Evolutionary conservation across 2,329 filamentous ascomycete species (phyloP), one percentile per base, ranked within the genome.

Genomic region (Hypomyces perniciosus): DNA sequence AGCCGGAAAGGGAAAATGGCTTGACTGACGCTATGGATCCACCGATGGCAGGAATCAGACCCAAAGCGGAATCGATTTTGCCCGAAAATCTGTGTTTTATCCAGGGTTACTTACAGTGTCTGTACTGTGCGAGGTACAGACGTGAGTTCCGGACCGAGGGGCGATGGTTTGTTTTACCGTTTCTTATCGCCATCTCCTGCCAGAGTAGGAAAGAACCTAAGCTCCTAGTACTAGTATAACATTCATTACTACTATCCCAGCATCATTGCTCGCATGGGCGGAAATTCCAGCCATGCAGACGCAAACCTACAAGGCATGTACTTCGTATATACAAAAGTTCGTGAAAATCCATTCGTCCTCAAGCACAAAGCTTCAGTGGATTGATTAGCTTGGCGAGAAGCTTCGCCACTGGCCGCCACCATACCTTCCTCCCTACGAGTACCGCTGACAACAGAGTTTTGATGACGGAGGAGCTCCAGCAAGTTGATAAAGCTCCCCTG

Each of bases 401-500:
- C 41, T 44, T 33, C 47, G 47, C 47, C 46, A 27, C 40, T 27
- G 37, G 40, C 31, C 47, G 40, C 38, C 46, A 48, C 30, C 29
- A 27, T 29, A 29, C 47, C 41, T 49, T 10, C 10, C 27, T 34
- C 40, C 33, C 34, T 38, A 40, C 29, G 12, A 20, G 20, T 20
- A 20, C 20, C 20, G 20, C 20, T 20, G 20, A 10, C 28, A 27
- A 20, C 39, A 34, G 35, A 34, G 45, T 39, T 35, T 30, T 28
- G 20, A 47, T 41, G 20, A n/a, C 30, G 43, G 30, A 42, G 48
- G 31, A 51, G 48, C 48, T 51, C 48, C 31, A 34, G 44, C 42
- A 46, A 50, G 48, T 43, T 37, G 48, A 50, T 50, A 42, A 37
- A 51, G 48, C 48, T 51, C 48, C 48, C 48, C 44, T 49, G 40